Base-by-base conservation (phyloP, 1,284 basidiomycete species). In the Cutaneotrichosporon spelunceum region DNA sequence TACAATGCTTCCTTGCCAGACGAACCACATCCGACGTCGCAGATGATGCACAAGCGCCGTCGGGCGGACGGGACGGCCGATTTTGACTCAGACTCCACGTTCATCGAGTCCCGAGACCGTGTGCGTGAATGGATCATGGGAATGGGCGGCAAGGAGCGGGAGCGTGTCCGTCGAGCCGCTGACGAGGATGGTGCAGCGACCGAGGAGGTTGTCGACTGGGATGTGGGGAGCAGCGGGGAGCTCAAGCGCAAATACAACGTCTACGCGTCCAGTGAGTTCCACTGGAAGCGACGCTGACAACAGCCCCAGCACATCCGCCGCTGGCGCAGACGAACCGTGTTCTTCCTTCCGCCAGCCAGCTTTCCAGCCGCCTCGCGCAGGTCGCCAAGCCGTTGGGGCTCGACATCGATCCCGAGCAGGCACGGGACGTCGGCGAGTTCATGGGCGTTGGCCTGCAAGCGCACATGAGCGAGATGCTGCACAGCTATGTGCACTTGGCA, bases 381-480 rank as follows among this genome's bases (percentile, higher is more conserved):
- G 60, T 72, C 23, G 73, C 74, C 53, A 72, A 72, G 62, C 62
- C 61, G 10, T 70, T 69, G 49, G 69, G 68, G 45, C 62, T 78
- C 16, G 56, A 66, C 7, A 53, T 76, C 3, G 48, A 71, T 1
- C 59, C 68, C 3, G 72, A 72, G 19, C 53, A 63, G 13, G 24
- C 55, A 13, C 58, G 58, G 27, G 74, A 75, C 11, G 66, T 76
- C 16, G 77, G 77, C 61, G 73, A 78, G 59, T 78, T 79, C 63
- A 66, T 79, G 60, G 73, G 75, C 4, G 65, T 78, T 10, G 77
- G 75, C 0, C 62, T 78, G 33, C 72, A 77, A 58, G 63, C 70
- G 14, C 74, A 77, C 49, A 60, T 78, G 1, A 66, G 63, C 42
- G 72, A 76, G 50, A 63, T 77, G 8, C 53, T 77, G 9, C 72